Evolutionary conservation across 2,329 filamentous ascomycete species (phyloP), one percentile per base, ranked within the genome.

Genomic region (Neonectria coccinea): DNA sequence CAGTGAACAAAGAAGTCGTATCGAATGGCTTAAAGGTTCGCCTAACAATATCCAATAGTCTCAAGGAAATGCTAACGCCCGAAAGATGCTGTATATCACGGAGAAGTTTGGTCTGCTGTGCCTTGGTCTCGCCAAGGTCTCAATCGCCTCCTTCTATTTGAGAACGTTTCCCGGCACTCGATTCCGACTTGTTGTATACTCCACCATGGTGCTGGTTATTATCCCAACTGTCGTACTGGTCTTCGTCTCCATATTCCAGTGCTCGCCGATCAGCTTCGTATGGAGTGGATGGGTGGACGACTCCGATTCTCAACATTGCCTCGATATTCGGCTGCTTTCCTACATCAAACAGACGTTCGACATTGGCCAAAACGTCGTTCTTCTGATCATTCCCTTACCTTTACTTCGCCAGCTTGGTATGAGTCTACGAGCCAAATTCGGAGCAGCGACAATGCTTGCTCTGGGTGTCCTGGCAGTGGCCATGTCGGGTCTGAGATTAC

Each of bases 311-410:
- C 53, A 54, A 29, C 55, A 64, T 22, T 76, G 74, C 52, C 53
- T 75, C 25, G 57, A 71, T 18, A 52, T 70, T n/a, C 60, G 69
- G 25, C 29, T 56, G 9, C 77, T 84, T 14, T 78, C 80, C 33
- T 82, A 83, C 71, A 72, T 78, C 22, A 81, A 80, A 36, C 80
- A 82, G 1, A 77, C 74, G 1, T 77, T 85, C 51, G 83, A 84
- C 65, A 82, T 84, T n/a, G 75, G 75, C 3, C 78, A 84, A 27
- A 85, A 86, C 66, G 62, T 80, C 36, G 78, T 78, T 68, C 77
- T 86, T 10, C 76, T 85, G 53, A 56, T 74, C 2, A 70, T 86
- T 5, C 79, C 84, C 0, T 68, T 85, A 11, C 80, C 81, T 4
- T 78, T 78, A 47, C 64, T 85, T 5, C 65, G 76, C 2, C 69